Percentiles rank a stretch among this genome's conserved stretches.
These are phyloP conservation scores for Angomonas ambiguus DNA, from an alignment of 208 protist genomes.

Conservation along the genomic window DNA sequence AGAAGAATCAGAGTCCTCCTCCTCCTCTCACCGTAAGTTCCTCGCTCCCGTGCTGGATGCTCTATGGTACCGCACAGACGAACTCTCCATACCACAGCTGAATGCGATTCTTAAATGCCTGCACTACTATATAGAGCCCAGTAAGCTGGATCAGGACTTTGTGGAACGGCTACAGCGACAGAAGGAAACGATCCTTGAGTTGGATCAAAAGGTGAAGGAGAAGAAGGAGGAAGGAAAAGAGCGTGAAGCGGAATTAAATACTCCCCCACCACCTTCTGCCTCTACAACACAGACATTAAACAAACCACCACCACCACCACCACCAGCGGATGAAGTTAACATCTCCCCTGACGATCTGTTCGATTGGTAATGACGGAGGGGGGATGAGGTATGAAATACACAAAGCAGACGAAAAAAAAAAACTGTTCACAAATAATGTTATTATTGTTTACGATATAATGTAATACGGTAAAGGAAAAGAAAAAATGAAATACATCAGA, in stretches of 20 bases:
- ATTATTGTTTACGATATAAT: background rate
- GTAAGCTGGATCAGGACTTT: conserved; percentile 62
- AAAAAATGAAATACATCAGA: background rate
- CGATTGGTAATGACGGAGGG: background rate
- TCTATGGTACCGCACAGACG: conserved; percentile 68
- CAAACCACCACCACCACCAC: background rate
- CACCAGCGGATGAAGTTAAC: background rate
- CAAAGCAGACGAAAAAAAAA: background rate
- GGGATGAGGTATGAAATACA: too few species aligned
- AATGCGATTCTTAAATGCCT: conserved; percentile 63
- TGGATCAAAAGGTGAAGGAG: background rate
- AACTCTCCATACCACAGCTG: conserved; percentile 38
- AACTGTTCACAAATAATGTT: background rate
- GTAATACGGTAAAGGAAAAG: background rate
- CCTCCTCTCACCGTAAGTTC: background rate
- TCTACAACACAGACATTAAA: background rate
- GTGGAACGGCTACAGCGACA: conserved; percentile 54
- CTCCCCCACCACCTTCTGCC: too few species aligned
- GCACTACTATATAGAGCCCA: conserved; percentile 41
- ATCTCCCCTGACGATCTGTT: conserved; percentile 17
- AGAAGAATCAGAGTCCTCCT: background rate
- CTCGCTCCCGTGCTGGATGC: conserved; percentile 49
- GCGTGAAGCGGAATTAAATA: too few species aligned
- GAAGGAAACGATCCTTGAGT: conserved; percentile 12
- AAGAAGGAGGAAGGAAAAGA: too few species aligned